phyloP scores from a whole-genome alignment of 768 basidiomycete genomes.

The Pulveroboletus sp. region DNA sequence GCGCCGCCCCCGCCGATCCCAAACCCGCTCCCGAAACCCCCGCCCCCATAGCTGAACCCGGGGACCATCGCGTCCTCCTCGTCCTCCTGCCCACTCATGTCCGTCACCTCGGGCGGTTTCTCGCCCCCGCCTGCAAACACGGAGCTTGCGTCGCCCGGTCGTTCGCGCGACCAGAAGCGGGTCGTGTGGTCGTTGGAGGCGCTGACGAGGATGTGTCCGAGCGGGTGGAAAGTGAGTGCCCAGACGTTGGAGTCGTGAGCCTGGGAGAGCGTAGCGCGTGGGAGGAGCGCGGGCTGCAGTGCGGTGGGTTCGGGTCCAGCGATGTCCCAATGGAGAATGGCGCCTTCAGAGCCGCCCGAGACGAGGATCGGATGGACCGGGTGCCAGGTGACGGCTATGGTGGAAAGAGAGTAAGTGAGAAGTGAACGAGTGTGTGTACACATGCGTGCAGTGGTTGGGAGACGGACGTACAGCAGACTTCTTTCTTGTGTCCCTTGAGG shows the following conservation, averaged over 20 bases:
- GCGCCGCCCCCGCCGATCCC: conserved; percentile 22
- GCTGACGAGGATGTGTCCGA: conserved; percentile 89
- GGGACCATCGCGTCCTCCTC: conserved; percentile 72
- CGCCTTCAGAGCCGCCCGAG: conserved; percentile 91
- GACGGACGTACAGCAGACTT: conserved; percentile 81
- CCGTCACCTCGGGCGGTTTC: conserved; percentile 70
- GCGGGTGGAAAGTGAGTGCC: conserved; percentile 91
- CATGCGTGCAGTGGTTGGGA: background rate
- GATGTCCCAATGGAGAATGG: conserved; percentile 93
- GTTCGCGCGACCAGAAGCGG: conserved; percentile 95
- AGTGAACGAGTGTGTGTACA: background rate
- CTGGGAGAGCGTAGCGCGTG: conserved; percentile 83
- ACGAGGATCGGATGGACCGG: conserved; percentile 89
- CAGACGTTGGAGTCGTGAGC: conserved; percentile 99
- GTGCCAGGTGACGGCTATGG: conserved; percentile 83
- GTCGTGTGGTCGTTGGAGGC: conserved; percentile 99
- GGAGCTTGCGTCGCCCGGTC: conserved; percentile 75
- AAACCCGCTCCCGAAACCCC: conserved; percentile 14
- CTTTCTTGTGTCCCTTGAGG: conserved; percentile 95
- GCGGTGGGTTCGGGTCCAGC: conserved; percentile 48
- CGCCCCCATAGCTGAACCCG: conserved; percentile 51
- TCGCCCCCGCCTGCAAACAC: conserved; percentile 80
- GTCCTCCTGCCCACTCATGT: conserved; percentile 58
- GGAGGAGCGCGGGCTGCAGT: conserved; percentile 40
- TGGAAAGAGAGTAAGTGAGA: background rate